Conservation (phyloP, 2,329 filamentous ascomycete genomes). For the Trichoderma sp. region DNA sequence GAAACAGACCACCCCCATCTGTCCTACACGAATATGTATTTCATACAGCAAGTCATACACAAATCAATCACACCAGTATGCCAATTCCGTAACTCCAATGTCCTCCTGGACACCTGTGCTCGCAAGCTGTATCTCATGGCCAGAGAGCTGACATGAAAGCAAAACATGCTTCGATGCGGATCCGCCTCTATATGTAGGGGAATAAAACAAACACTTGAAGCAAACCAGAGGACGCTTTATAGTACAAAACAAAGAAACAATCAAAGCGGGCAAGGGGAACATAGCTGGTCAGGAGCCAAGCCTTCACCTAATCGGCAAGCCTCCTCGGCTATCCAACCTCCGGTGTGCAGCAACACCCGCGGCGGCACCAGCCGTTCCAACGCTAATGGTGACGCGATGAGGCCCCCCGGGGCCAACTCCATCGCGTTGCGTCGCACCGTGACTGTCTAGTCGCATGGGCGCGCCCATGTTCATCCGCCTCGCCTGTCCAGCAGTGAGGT, state of each 20-base stretch:
- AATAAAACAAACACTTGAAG: not conserved
- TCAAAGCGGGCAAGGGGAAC: not conserved
- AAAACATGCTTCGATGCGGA: not conserved
- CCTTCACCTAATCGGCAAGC: slow-evolving; percentile 38
- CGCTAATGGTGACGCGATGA: slow-evolving; percentile 45
- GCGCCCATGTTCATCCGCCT: slow-evolving; percentile 59
- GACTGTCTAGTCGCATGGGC: slow-evolving; percentile 41
- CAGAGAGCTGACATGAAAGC: not conserved
- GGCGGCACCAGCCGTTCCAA: slow-evolving; percentile 34
- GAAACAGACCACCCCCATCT: not conserved
- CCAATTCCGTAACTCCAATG: not conserved
- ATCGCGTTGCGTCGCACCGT: slow-evolving; percentile 35
- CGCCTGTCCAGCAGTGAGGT: slow-evolving; percentile 58
- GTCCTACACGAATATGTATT: not conserved
- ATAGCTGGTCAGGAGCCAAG: not conserved
- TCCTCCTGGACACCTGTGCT: slow-evolving; percentile 25
- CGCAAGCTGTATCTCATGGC: not conserved
- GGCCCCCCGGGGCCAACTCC: slow-evolving; percentile 34
- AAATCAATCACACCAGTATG: slow-evolving; percentile 1
- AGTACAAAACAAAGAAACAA: not conserved
- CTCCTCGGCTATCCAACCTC: slow-evolving; percentile 39
- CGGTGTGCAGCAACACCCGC: slow-evolving; percentile 32
- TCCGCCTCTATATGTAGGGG: not conserved
- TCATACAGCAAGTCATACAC: slow-evolving; percentile 29
- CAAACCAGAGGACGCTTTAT: not conserved